Evolutionary conservation across 176 grass and related monocot species (phyloP).

Genomic region (Raddia guianensis): DNA sequence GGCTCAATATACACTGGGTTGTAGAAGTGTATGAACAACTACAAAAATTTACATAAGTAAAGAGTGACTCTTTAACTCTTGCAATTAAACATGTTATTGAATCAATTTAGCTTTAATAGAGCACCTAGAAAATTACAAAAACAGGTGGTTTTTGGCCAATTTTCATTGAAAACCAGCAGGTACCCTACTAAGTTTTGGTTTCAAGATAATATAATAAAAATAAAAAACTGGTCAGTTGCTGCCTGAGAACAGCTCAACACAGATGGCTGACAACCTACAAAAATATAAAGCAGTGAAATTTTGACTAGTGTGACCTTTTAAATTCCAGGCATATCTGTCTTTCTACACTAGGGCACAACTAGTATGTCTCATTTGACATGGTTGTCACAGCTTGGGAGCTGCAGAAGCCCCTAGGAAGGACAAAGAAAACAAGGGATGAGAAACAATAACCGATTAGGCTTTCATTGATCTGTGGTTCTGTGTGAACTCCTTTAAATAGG

Average conservation of each 20-base stretch:
- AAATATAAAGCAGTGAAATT: conserved; percentile 13
- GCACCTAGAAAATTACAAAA: background rate
- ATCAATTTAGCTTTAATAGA: background rate
- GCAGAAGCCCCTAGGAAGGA: too few species aligned
- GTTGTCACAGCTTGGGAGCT: too few species aligned
- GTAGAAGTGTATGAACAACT: conserved; percentile 13
- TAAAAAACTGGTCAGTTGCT: background rate
- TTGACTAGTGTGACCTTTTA: background rate
- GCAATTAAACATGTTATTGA: background rate
- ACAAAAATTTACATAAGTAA: background rate
- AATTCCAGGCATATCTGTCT: background rate
- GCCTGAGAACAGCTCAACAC: background rate
- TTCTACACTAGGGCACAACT: background rate
- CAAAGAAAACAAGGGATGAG: too few species aligned
- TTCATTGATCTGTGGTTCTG: too few species aligned
- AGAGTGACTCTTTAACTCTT: conserved; percentile 8
- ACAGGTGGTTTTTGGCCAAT: background rate
- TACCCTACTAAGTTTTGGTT: background rate
- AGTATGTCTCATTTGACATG: background rate
- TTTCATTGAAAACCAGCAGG: conserved; percentile 10
- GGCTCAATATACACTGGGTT: conserved; percentile 22
- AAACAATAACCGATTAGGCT: too few species aligned
- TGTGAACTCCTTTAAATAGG: too few species aligned
- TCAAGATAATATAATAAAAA: conserved; percentile 14
- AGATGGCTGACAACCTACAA: background rate